Percentiles rank a stretch among this genome's conserved stretches.
phyloP scores from a whole-genome alignment of 192 early-diverging fungal species.

The Coemansia sp. region DNA sequence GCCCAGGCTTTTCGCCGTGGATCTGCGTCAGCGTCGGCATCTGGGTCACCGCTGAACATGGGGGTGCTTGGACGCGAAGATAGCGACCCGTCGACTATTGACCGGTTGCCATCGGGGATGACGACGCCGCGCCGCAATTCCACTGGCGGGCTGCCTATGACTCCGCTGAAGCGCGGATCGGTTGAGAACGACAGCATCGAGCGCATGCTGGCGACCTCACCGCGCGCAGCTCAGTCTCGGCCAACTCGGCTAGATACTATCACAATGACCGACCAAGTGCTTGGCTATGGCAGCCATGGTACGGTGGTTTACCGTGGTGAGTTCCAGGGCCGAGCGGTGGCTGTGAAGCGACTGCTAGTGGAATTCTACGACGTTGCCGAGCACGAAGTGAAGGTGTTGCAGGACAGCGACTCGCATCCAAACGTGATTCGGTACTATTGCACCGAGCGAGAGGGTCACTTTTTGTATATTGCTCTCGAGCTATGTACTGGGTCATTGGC shows the following conservation, averaged over 20 bases:
- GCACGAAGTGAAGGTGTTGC: slow-evolving; percentile 90
- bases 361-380: slow-evolving; percentile 97
- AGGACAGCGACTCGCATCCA: slow-evolving; percentile 93
- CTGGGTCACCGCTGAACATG: slow-evolving; percentile 17
- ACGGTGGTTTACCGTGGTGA: slow-evolving; percentile 95
- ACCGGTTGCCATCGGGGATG: slow-evolving; percentile 36
- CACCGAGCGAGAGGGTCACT: slow-evolving; percentile 84
- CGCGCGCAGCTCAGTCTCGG: slow-evolving; percentile 15
- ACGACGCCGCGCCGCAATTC: slow-evolving; percentile 49
- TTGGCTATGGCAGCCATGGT: slow-evolving; percentile 95
- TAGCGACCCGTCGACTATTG: slow-evolving; percentile 46
- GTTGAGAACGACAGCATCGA: slow-evolving; percentile 24
- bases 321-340: slow-evolving; percentile 91
- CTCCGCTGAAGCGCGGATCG: slow-evolving; percentile 30
- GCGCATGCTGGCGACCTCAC: slow-evolving; percentile 14
- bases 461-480: slow-evolving; percentile 98
- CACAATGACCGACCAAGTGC: slow-evolving; percentile 62
- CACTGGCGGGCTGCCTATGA: slow-evolving; percentile 48
- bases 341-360: slow-evolving; percentile 89
- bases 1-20: slow-evolving; percentile 20
- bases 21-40: slow-evolving; percentile 30
- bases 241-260: slow-evolving; percentile 60
- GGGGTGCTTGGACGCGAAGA: slow-evolving; percentile 37
- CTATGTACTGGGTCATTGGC: slow-evolving; percentile 87
- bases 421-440: slow-evolving; percentile 97